These are phyloP conservation scores for Setaria italica DNA, from an alignment of 202 grass and related monocot genomes.

Conservation along the genomic window DNA sequence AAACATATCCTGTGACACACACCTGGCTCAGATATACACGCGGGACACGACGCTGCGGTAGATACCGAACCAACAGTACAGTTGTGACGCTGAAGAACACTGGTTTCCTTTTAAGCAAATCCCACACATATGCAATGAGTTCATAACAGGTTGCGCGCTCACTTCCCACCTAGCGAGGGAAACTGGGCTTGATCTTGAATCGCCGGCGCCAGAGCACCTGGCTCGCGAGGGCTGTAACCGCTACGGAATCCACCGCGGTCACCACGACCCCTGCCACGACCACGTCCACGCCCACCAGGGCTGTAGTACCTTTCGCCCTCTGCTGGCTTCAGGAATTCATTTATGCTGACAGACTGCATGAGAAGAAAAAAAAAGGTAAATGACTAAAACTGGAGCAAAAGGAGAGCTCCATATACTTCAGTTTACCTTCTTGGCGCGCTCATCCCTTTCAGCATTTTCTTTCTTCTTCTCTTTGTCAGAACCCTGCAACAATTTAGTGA, in stretches of 20 bases:
- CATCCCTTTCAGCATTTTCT: constrained; percentile 59
- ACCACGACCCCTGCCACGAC: constrained; percentile 60
- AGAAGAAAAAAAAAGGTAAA: constrained; percentile 9
- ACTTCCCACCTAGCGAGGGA: constrained; percentile 54
- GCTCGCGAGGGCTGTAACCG: constrained; percentile 44
- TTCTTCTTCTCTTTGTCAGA: constrained; percentile 80
- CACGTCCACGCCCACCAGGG: constrained; percentile 50
- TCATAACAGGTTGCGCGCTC: neutral
- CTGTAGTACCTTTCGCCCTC: constrained; percentile 64
- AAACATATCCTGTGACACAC: constrained; percentile 22
- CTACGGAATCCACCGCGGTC: constrained; percentile 37
- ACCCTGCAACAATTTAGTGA: constrained; percentile 39
- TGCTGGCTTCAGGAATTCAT: constrained; percentile 76
- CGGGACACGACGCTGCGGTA: neutral
- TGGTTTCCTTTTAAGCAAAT: constrained; percentile 37
- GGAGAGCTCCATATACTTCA: constrained; percentile 1
- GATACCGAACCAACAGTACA: constrained; percentile 40
- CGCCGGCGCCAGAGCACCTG: constrained; percentile 18
- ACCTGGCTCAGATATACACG: constrained; percentile 54
- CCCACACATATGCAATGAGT: constrained; percentile 31
- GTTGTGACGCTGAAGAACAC: constrained; percentile 17
- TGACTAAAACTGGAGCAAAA: neutral
- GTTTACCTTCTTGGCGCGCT: constrained; percentile 55
- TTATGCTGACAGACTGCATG: constrained; percentile 69
- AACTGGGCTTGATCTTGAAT: constrained; percentile 78